Conservation (phyloP, 768 basidiomycete genomes). For the Rickenella mellea region DNA sequence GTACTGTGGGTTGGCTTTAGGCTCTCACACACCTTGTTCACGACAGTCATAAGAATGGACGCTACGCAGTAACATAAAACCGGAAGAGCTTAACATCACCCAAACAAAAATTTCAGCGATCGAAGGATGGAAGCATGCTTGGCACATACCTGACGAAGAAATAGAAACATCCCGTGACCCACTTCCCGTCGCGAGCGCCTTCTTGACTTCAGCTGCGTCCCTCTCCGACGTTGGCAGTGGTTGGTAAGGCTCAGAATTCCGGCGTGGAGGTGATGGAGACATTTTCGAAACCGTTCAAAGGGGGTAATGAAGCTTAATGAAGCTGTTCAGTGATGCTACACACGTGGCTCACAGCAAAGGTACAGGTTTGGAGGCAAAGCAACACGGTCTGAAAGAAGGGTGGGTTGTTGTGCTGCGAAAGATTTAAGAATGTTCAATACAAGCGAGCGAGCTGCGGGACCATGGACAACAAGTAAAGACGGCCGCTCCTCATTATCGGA, state of each 20-base stretch:
- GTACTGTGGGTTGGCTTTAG: not conserved
- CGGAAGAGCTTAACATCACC: conserved; percentile 47
- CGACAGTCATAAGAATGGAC: conserved; percentile 92
- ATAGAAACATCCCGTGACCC: conserved; percentile 11
- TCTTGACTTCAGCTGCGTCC: conserved; percentile 46
- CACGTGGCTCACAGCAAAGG: too few relatives aligned
- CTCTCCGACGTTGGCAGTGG: conserved; percentile 13
- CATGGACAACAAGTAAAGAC: too few relatives aligned
- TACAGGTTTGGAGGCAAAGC: too few relatives aligned
- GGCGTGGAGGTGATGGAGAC: too few relatives aligned
- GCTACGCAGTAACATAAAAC: conserved; percentile 86
- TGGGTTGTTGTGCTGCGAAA: too few relatives aligned
- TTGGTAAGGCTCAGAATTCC: conserved; percentile 11
- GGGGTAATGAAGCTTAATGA: too few relatives aligned
- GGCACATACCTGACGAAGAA: not conserved
- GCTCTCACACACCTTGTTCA: conserved; percentile 70
- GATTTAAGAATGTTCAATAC: too few relatives aligned
- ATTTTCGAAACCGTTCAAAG: too few relatives aligned
- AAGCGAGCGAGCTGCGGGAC: too few relatives aligned
- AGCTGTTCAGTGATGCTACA: too few relatives aligned
- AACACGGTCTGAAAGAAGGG: too few relatives aligned
- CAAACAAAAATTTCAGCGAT: not conserved
- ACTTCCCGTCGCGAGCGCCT: conserved; percentile 33
- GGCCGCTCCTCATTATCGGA: too few relatives aligned
- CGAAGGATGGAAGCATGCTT: not conserved